Evolutionary conservation across 1,284 basidiomycete species (phyloP).

Genomic region (Laetiporus sulphureus): DNA sequence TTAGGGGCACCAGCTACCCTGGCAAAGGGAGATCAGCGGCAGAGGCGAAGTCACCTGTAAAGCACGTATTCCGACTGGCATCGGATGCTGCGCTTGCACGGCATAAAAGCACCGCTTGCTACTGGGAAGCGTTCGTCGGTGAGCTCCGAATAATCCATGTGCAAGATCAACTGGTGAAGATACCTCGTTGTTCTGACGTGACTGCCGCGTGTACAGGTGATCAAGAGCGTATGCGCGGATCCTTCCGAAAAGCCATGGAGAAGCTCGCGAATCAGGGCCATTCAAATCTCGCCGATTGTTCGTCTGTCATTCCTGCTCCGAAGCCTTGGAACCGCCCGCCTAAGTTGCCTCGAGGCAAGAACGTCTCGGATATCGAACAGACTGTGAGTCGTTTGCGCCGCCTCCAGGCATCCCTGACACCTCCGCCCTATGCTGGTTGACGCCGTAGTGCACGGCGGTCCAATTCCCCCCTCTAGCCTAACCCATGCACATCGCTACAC

Average conservation of each 20-base stretch:
- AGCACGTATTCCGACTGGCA: conserved; percentile 11
- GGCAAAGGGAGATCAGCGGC: conserved; percentile 9
- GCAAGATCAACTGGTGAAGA: background rate
- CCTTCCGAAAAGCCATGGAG: conserved; percentile 7
- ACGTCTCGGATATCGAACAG: conserved; percentile 1
- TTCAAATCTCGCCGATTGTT: conserved; percentile 7
- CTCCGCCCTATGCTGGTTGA: too few species aligned
- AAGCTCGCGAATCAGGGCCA: conserved; percentile 9
- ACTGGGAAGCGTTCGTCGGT: conserved; percentile 14
- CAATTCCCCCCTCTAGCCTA: too few species aligned
- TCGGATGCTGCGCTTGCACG: conserved; percentile 16
- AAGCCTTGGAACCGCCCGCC: background rate
- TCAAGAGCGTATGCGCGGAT: background rate
- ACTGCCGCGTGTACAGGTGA: conserved; percentile 4
- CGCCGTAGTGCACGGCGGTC: too few species aligned
- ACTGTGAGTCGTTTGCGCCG: conserved; percentile 3
- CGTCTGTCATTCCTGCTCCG: conserved; percentile 7
- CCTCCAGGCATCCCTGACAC: too few species aligned
- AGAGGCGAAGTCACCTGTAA: conserved; percentile 9
- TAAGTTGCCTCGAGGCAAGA: background rate
- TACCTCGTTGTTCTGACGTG: too few species aligned
- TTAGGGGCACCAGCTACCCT: conserved; percentile 13
- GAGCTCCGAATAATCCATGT: background rate
- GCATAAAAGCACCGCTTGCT: conserved; percentile 10
- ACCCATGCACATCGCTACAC: too few species aligned